phyloP scores from a whole-genome alignment of 768 basidiomycete genomes.

The Tricholoma bakamatsutake region DNA sequence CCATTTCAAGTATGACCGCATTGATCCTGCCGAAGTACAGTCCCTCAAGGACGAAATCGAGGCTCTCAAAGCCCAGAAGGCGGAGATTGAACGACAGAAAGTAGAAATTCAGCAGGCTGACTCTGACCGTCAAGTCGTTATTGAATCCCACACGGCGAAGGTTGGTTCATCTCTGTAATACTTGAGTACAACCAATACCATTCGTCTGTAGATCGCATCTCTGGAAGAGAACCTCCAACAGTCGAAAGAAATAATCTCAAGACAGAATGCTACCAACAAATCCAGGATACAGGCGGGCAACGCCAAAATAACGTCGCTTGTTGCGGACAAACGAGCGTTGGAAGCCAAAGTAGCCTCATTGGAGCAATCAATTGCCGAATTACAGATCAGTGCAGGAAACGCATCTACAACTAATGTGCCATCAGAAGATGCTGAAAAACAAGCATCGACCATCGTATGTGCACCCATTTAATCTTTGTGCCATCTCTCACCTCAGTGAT shows the following conservation, averaged over 20 bases:
- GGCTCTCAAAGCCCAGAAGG: constrained; percentile 37
- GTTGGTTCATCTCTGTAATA: constrained; percentile 17
- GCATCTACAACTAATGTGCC: constrained; percentile 12
- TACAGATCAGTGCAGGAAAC: constrained; percentile 22
- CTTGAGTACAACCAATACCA: neutral
- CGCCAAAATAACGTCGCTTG: constrained; percentile 26
- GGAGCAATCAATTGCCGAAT: constrained; percentile 29
- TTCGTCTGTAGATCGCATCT: constrained; percentile 28
- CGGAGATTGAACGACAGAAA: constrained; percentile 24
- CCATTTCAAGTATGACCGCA: constrained; percentile 67
- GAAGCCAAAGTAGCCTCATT: constrained; percentile 32
- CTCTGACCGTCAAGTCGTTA: constrained; percentile 24
- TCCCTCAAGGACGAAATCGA: constrained; percentile 70
- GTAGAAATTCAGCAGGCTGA: constrained; percentile 14
- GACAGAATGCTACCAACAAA: constrained; percentile 26
- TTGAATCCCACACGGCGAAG: constrained; percentile 22
- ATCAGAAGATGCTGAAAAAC: constrained; percentile 22
- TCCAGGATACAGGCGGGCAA: constrained; percentile 30
- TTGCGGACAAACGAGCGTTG: constrained; percentile 33
- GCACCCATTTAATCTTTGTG: neutral
- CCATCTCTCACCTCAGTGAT: constrained; percentile 2
- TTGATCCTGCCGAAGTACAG: constrained; percentile 82
- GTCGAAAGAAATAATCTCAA: constrained; percentile 25
- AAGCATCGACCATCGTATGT: constrained; percentile 34
- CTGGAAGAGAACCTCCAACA: constrained; percentile 39